Conservation (phyloP, 1,284 basidiomycete genomes). For the Rhodofomes roseus region DNA sequence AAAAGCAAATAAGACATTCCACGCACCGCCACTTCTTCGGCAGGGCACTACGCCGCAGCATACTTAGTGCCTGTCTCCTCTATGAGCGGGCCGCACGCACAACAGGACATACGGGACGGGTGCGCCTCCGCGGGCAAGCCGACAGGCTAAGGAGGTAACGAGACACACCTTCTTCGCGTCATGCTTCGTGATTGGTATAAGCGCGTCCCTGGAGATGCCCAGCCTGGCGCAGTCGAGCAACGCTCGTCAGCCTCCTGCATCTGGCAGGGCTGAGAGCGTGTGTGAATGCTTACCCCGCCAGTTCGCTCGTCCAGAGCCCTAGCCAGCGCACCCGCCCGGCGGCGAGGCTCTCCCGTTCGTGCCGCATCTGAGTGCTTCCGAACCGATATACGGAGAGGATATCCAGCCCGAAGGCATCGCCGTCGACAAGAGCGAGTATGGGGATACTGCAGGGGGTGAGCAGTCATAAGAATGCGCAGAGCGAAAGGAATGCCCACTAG, state of each 20-base stretch:
- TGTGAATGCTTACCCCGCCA: constrained; percentile 42
- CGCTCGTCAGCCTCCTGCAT: background rate
- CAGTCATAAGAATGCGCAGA: too few relatives aligned
- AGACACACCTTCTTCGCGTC: constrained; percentile 70
- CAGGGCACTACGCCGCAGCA: constrained; percentile 53
- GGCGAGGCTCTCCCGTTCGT: constrained; percentile 62
- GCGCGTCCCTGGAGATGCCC: constrained; percentile 51
- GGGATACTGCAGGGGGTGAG: constrained; percentile 47
- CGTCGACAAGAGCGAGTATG: constrained; percentile 80
- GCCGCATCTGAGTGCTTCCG: constrained; percentile 59
- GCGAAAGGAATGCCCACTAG: constrained; percentile 27
- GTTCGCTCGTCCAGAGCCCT: constrained; percentile 71
- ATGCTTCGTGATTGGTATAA: constrained; percentile 66
- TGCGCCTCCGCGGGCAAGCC: too few relatives aligned
- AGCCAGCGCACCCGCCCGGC: constrained; percentile 73
- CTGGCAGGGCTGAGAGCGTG: background rate
- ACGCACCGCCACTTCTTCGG: constrained; percentile 74
- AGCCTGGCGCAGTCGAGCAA: constrained; percentile 37
- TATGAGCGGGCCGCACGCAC: background rate
- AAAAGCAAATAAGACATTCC: constrained; percentile 7
- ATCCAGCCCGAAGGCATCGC: constrained; percentile 86
- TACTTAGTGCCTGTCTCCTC: constrained; percentile 53
- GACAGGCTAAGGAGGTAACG: background rate
- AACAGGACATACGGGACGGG: background rate
- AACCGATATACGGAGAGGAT: constrained; percentile 84